Evolutionary conservation across 768 basidiomycete genomes (phyloP).

Genomic region (Gymnopilus dilepis): DNA sequence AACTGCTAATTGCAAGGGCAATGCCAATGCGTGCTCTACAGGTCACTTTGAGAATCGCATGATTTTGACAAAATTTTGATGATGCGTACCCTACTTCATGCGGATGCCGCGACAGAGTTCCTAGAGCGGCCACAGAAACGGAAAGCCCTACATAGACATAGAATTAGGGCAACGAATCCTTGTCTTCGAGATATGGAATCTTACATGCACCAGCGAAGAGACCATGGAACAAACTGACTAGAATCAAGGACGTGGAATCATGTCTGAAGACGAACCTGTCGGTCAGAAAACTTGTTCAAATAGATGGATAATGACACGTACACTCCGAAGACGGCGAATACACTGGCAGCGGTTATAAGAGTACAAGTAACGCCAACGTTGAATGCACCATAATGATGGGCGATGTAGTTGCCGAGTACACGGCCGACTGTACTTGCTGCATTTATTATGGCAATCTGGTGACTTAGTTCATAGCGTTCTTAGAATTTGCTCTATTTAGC

Average conservation of each 20-base stretch:
- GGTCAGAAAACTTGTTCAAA: neutral
- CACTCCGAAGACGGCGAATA: constrained; percentile 43
- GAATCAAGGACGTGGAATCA: constrained; percentile 36
- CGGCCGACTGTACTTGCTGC: constrained; percentile 37
- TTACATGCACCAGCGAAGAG: constrained; percentile 49
- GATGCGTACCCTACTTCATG: constrained; percentile 43
- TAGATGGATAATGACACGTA: constrained; percentile 20
- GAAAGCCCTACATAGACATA: constrained; percentile 36
- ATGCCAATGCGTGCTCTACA: constrained; percentile 29
- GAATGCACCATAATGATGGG: constrained; percentile 38
- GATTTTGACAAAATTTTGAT: no score
- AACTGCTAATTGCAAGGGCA: constrained; percentile 33
- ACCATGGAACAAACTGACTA: constrained; percentile 48
- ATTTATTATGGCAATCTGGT: constrained; percentile 40
- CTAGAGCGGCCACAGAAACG: constrained; percentile 32
- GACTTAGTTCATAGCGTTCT: neutral
- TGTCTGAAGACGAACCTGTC: constrained; percentile 25
- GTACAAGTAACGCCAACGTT: constrained; percentile 37
- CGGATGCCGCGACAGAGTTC: constrained; percentile 35
- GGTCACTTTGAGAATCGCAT: no score
- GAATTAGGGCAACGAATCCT: no score
- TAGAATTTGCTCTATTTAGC: no score
- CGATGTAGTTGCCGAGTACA: constrained; percentile 35
- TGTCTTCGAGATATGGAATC: constrained; percentile 5
- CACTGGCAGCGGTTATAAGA: constrained; percentile 36